Conservation (phyloP, 2,329 filamentous ascomycete species). For the Boeremia lycopersici region DNA sequence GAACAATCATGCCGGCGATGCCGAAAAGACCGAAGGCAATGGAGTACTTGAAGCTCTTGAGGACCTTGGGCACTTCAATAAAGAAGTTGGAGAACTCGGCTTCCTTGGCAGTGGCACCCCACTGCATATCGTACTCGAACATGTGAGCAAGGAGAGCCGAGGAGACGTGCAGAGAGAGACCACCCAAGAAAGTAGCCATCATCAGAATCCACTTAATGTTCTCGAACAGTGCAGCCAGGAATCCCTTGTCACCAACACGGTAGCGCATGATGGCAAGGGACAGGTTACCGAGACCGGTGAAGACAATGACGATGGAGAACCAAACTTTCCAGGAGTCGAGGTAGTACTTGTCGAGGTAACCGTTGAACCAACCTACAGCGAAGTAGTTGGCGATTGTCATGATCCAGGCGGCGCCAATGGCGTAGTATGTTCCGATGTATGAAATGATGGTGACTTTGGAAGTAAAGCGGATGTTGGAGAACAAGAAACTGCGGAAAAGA, state of each 20-base stretch:
- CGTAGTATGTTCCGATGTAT: slow-evolving; percentile 73
- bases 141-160: slow-evolving; percentile 80
- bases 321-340: slow-evolving; percentile 69
- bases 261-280: slow-evolving; percentile 66
- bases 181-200: slow-evolving; percentile 80
- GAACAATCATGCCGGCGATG: slow-evolving; percentile 67
- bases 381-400: slow-evolving; percentile 72
- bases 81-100: slow-evolving; percentile 83
- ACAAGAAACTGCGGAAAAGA: slow-evolving; percentile 65
- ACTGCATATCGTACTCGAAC: slow-evolving; percentile 84
- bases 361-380: slow-evolving; percentile 71
- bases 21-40: slow-evolving; percentile 67
- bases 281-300: slow-evolving; percentile 65
- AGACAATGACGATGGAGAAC: slow-evolving; percentile 64
- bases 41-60: slow-evolving; percentile 77
- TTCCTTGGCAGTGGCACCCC: slow-evolving; percentile 84
- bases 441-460: slow-evolving; percentile 73
- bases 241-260: slow-evolving; percentile 59
- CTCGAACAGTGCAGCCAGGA: slow-evolving; percentile 58
- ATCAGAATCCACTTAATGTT: slow-evolving; percentile 68
- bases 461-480: slow-evolving; percentile 64
- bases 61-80: slow-evolving; percentile 78
- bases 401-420: slow-evolving; percentile 68
- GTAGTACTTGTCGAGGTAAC: slow-evolving; percentile 78
- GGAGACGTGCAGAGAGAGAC: slow-evolving; percentile 77